phyloP scores from a whole-genome alignment of 148 eudicot genomes.

The Linanthus parryae region DNA sequence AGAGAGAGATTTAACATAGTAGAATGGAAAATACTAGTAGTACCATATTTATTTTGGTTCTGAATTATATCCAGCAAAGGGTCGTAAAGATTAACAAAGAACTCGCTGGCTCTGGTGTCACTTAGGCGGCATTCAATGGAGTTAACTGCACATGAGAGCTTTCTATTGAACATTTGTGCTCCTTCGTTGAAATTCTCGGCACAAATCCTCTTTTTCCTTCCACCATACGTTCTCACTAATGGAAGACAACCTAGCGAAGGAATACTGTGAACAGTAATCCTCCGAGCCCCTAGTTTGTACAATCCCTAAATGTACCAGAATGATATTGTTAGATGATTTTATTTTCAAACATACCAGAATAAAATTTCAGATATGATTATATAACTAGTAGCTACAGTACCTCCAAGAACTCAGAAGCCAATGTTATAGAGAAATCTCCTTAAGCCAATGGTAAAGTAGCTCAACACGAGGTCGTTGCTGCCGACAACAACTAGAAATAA shows the following conservation, averaged over 20 bases:
- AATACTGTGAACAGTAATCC: constrained; percentile 1
- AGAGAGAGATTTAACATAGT: too few relatives aligned
- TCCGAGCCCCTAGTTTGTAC: constrained; percentile 3
- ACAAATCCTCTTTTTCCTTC: not conserved
- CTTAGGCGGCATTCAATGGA: constrained; percentile 14
- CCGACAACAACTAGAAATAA: too few relatives aligned
- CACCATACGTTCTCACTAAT: constrained; percentile 1
- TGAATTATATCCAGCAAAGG: constrained; percentile 37
- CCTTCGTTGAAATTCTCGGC: constrained; percentile 1
- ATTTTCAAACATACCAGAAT: too few relatives aligned
- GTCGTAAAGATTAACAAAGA: constrained; percentile 38
- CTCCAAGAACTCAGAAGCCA: too few relatives aligned
- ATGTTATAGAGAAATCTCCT: too few relatives aligned
- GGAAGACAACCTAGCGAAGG: constrained; percentile 14
- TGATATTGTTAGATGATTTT: too few relatives aligned
- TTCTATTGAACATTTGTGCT: constrained; percentile 7
- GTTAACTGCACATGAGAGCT: constrained; percentile 6
- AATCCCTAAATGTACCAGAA: too few relatives aligned
- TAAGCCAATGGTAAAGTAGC: too few relatives aligned
- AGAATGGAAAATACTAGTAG: too few relatives aligned
- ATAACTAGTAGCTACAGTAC: too few relatives aligned
- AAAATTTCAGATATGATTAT: too few relatives aligned
- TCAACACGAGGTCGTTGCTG: too few relatives aligned
- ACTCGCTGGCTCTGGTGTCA: constrained; percentile 22
- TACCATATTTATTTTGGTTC: constrained; percentile 42